Evolutionary conservation across 148 eudicot species (phyloP), one percentile per base, ranked within the genome.

Genomic region (Nepenthes gracilis): DNA sequence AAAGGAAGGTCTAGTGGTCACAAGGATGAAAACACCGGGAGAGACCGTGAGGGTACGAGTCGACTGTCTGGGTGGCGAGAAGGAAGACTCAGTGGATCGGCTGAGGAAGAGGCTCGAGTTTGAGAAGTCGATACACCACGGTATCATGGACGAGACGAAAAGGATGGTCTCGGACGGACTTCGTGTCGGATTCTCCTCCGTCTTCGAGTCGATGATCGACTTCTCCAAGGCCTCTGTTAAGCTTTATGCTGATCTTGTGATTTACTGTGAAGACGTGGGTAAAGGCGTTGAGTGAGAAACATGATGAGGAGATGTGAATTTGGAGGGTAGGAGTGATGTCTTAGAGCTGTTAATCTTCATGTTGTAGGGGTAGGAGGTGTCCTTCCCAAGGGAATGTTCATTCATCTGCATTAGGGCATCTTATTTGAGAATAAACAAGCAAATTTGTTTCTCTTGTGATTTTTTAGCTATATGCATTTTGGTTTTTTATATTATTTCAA

Each of bases 111-210:
- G 50, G 67, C 68, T 77, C 59, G 80, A 83, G 14, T 33, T 38
- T 43, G 83, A 84, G 67, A 72, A 65, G 74, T 78, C 57, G 40
- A 84, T 58, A 53, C 67, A 81, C 69, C 43, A 35, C 6, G 70
- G 62, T 15, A 61, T 63, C 51, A 59, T 71, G 63, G 63, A 66
- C 54, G 74, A 78, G 62, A 83, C 77, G 9, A 64, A 72, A 35
- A 64, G 59, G 35, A 33, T 67, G 2, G 73, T 68, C 38, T 57
- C 74, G 32, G 63, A 67, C 38, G 73, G 75, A 55, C 71, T 80
- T 50, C 70, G 62, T 69, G 72, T 47, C 23, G 89, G 85, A 14
- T 84, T 84, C 55, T 65, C 67, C 38, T 75, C 83, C 2, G 81
- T 84, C 67, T 81, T 78, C 36, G 81, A 71, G 64, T 63, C 81